Base-by-base conservation (phyloP, 768 basidiomycete species). In the Hemileccinum impolitum region DNA sequence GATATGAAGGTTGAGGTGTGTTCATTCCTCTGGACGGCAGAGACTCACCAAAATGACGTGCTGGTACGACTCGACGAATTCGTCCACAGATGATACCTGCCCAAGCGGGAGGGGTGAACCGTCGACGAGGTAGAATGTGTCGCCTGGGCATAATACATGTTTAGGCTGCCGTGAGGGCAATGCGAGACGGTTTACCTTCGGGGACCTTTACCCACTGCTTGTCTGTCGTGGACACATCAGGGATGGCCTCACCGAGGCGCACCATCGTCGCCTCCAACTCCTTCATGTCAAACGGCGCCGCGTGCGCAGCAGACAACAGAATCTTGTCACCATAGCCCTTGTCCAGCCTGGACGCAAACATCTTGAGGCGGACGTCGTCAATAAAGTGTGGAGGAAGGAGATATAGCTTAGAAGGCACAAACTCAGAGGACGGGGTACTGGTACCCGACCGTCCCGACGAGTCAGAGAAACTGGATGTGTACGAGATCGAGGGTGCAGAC, bases 301-400 rank as follows among this genome's bases (percentile, higher is more conserved):
- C 18, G 8, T 67, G 66, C 0, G 56, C 50, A 17, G 69, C 51
- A 1, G 32, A 51, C 32, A 69, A 45, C 9, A 67, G 26, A 12
- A 69, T 45, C 36, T 51, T 62, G 42, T 66, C 63, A 3, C 52
- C 65, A 34, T 57, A 56, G n/a, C 67, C 65, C 28, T 55, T 67
- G 11, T 61, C 58, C 23, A 69, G 56, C 35, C 48, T 58, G 7
- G 53, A 52, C 2, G 51, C 39, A 12, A 67, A 63, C 1, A 42
- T 17, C 21, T 42, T 46, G 38, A 69, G 50, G 10, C 45, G 49
- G 14, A 9, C n/a, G 14, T 10, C 9, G 1, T 53, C 42, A 32
- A 65, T 34, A 3, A 60, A 52, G 18, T 30, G 26, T 1, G 58
- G 62, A n/a, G 53, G 25, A n/a, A 69, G 56, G 3, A 69, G 51